phyloP scores from a whole-genome alignment of 441 rosid species.

The Cnidoscolus chayamansa region DNA sequence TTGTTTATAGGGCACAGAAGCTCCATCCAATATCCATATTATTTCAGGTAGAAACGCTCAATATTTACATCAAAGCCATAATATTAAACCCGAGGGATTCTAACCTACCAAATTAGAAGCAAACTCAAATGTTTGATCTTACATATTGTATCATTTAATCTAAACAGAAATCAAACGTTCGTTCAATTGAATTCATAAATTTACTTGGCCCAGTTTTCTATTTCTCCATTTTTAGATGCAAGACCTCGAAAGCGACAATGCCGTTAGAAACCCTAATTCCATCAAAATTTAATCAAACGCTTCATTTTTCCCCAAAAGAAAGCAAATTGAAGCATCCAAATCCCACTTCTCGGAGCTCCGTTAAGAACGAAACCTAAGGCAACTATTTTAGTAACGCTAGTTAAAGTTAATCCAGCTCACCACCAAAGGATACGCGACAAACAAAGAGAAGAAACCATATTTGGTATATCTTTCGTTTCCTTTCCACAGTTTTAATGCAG shows the following conservation, averaged over 20 bases:
- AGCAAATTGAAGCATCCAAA: conserved; percentile 13
- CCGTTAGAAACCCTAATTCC: conserved; percentile 13
- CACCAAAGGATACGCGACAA: conserved; percentile 19
- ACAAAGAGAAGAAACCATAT: neutral
- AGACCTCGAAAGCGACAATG: conserved; percentile 1
- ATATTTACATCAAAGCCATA: neutral
- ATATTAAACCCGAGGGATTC: neutral
- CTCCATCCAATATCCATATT: neutral
- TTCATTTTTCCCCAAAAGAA: neutral
- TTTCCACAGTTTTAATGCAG: conserved; percentile 2
- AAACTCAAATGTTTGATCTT: neutral
- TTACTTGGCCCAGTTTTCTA: neutral
- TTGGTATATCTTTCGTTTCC: conserved; percentile 4
- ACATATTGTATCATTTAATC: neutral
- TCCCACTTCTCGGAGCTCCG: neutral
- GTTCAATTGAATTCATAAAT: neutral
- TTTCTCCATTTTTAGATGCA: neutral
- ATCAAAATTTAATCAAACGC: neutral
- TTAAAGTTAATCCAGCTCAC: neutral
- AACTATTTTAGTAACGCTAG: neutral
- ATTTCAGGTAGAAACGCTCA: neutral
- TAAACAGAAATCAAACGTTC: neutral
- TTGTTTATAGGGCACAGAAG: neutral
- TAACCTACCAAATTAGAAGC: neutral
- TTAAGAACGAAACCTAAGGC: neutral